A percentile compares a stretch with the other conserved stretches of the same genome.
Evolutionary conservation across 768 basidiomycete genomes (phyloP).

Genomic region (Gymnopilus dilepis): DNA sequence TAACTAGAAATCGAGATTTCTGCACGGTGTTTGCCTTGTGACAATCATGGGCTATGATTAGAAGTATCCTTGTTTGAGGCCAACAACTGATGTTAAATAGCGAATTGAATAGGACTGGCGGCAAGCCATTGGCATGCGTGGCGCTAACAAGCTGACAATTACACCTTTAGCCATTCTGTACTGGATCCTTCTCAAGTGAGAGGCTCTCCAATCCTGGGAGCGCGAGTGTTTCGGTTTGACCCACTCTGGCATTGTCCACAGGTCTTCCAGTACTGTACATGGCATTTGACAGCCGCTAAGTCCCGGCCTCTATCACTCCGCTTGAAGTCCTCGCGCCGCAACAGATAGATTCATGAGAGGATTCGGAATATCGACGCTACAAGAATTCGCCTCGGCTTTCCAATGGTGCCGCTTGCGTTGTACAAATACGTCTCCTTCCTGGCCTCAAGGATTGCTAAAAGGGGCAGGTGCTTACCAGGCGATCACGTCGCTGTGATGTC

Average conservation of each 20-base stretch:
- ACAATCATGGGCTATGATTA: conserved; percentile 25
- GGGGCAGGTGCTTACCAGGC: conserved; percentile 20
- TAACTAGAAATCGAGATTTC: conserved; percentile 10
- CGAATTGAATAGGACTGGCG: conserved; percentile 3
- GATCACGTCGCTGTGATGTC: conserved; percentile 34
- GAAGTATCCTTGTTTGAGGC: conserved; percentile 21
- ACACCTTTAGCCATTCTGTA: background rate
- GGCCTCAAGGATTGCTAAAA: conserved; percentile 9
- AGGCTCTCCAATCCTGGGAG: conserved; percentile 4
- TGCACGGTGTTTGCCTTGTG: conserved; percentile 18
- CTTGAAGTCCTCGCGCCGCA: conserved; percentile 23
- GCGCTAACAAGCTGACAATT: conserved; percentile 17
- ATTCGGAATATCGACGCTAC: conserved; percentile 9
- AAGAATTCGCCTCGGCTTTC: conserved; percentile 17
- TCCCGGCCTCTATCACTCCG: conserved; percentile 23
- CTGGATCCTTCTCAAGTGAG: conserved; percentile 1
- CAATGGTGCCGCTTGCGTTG: conserved; percentile 16
- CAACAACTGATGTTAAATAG: conserved; percentile 4
- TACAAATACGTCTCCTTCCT: background rate
- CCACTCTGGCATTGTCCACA: background rate
- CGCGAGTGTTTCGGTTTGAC: conserved; percentile 4
- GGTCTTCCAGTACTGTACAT: background rate
- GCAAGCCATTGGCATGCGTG: conserved; percentile 14
- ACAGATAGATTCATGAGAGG: conserved; percentile 12
- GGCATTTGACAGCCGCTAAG: conserved; percentile 12